A percentile compares a stretch with the other conserved stretches of the same genome.
Evolutionary conservation across 768 basidiomycete species (phyloP).

Genomic region (Candolleomyces eurysporus): DNA sequence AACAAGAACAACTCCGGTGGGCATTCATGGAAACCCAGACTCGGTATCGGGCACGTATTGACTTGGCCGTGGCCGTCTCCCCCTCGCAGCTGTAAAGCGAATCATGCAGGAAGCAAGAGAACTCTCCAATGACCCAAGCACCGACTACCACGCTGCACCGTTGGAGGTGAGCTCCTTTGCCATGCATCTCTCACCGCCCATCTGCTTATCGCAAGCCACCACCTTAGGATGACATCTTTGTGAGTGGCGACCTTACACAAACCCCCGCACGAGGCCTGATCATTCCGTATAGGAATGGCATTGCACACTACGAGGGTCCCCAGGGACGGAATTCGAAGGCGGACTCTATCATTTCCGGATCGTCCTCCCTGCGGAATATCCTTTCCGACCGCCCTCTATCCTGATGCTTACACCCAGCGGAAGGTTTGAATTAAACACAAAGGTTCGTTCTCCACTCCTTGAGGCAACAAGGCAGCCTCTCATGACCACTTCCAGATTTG

Average conservation of each 20-base stretch:
- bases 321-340: constrained; percentile 88
- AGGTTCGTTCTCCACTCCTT: constrained; percentile 49
- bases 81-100: constrained; percentile 76
- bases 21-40: constrained; percentile 15
- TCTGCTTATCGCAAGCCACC: constrained; percentile 9
- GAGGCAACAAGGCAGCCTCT: background rate
- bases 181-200: background rate
- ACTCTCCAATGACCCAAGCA: constrained; percentile 77
- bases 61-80: background rate
- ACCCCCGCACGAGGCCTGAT: constrained; percentile 15
- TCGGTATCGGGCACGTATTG: background rate
- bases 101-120: constrained; percentile 97
- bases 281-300: constrained; percentile 73
- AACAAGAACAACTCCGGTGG: constrained; percentile 91
- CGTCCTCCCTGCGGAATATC: constrained; percentile 88
- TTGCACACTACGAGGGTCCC: constrained; percentile 89
- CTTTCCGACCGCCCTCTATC: constrained; percentile 93
- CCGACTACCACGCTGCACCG: constrained; percentile 84
- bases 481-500: constrained; percentile 58
- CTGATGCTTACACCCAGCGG: constrained; percentile 97
- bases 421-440: constrained; percentile 94
- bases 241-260: constrained; percentile 36
- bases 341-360: constrained; percentile 97
- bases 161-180: constrained; percentile 54
- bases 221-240: constrained; percentile 82